Conservation (phyloP, 306 rosid species). For the Vigna nakashimae region DNA sequence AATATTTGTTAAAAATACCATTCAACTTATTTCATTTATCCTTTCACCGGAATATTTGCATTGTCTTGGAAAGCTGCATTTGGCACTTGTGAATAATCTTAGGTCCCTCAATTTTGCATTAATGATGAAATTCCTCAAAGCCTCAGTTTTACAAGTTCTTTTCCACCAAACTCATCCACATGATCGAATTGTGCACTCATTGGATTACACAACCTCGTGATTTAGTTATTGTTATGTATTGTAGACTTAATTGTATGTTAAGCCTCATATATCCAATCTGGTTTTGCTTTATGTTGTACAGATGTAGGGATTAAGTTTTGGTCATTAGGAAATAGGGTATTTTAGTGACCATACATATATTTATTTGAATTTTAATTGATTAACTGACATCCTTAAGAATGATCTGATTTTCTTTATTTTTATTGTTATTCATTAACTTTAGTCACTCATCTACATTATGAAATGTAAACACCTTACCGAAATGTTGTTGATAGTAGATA, state of each 20-base stretch:
- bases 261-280: background rate
- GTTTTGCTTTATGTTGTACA: background rate
- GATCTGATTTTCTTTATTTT: background rate
- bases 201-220: no score
- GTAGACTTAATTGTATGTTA: constrained; percentile 8
- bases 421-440: background rate
- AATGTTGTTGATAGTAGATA: constrained; percentile 10
- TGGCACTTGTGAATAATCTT: constrained; percentile 2
- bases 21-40: constrained; percentile 1
- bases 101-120: background rate
- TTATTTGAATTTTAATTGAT: background rate
- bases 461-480: background rate
- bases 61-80: background rate
- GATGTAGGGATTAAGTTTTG: background rate
- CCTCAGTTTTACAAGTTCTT: constrained; percentile 9
- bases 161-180: constrained; percentile 2
- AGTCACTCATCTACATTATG: background rate
- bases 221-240: background rate
- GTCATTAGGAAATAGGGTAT: background rate
- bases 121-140: background rate
- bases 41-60: constrained; percentile 1
- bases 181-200: background rate
- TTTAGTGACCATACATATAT: background rate
- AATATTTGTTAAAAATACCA: constrained; percentile 7
- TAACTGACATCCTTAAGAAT: background rate